phyloP scores from a whole-genome alignment of 176 grass and related monocot genomes.

The Oryza meyeriana region DNA sequence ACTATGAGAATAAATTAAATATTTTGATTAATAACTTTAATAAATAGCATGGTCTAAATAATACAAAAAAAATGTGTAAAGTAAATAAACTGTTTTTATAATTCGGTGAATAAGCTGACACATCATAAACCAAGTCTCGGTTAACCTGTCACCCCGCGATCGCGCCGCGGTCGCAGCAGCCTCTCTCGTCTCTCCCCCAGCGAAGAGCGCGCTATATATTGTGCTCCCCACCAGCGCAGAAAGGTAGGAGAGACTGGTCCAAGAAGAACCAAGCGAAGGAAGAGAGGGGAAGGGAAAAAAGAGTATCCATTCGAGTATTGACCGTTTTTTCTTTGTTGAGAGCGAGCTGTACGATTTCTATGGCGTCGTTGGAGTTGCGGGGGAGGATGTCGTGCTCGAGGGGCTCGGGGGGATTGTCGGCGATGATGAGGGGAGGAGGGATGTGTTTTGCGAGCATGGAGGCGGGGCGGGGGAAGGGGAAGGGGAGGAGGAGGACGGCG shows the following conservation, averaged over 20 bases:
- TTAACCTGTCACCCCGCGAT: too few relatives aligned
- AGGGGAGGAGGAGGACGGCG: background rate
- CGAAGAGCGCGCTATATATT: background rate
- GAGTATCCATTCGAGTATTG: background rate
- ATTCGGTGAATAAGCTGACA: too few relatives aligned
- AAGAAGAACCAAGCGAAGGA: too few relatives aligned
- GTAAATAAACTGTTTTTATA: too few relatives aligned
- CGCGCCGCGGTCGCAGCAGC: too few relatives aligned
- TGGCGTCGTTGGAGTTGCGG: slow-evolving; percentile 31
- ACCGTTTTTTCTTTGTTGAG: background rate
- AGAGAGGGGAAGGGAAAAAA: too few relatives aligned
- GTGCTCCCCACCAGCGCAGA: background rate
- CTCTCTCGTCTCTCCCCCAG: too few relatives aligned
- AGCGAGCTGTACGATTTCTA: background rate
- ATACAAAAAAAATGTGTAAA: too few relatives aligned
- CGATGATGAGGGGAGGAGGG: background rate
- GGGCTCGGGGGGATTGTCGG: background rate
- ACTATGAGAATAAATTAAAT: too few relatives aligned
- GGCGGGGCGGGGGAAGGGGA: background rate
- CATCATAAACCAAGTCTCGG: too few relatives aligned
- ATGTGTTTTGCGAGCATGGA: slow-evolving; percentile 1
- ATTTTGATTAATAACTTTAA: too few relatives aligned
- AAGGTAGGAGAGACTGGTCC: background rate
- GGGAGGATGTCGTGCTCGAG: background rate
- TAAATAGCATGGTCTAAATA: too few relatives aligned